Base-by-base conservation (phyloP, 352 stramenopile genomes). In the Globisporangium nodosum region DNA sequence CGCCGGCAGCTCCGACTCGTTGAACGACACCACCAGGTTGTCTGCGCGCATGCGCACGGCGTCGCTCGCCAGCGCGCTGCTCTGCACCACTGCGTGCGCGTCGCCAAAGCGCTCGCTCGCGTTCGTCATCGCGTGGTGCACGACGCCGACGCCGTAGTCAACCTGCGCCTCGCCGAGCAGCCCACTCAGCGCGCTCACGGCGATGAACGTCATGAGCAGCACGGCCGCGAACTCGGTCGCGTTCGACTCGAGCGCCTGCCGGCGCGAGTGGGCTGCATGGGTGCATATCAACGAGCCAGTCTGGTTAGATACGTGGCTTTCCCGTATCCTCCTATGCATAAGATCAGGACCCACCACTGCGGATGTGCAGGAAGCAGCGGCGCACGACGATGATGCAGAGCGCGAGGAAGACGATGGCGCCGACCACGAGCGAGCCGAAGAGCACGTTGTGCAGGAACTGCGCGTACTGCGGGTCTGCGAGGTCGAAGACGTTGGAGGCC, bases 61-160 rank as follows among this genome's bases (percentile, higher is more conserved):
- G 20, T 70, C 60, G 48, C 77, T 87, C 9, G 78, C 61, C 37
- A 69, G 52, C 5, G 70, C 49, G 40, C 64, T 71, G 20, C 84
- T 52, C 1, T 45, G 51, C 7, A 69, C 70, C 27, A 87, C 45
- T 1, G 61, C 51, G 42, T 77, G 77, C 16, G 77, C 65, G 13
- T 70, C 58, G 21, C 66, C 56, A 45, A 93, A 90, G 46, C 74
- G 59, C 33, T 74, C 48, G 46, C 78, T 91, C 3, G 71, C 74
- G 60, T 93, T 93, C 42, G 68, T 73, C 81, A 93, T 89, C 20
- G 79, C 83, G 52, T 87, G 71, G 43, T 73, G 70, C 54, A 91
- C 70, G 33, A 89, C 70, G 9, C 82, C 72, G n/a, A 81, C 76
- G 53, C 81, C 90, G 76, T 93, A 93, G 66, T 93, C 81, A 31